phyloP scores from a whole-genome alignment of 75 land plant species.

The Cunninghamia lanceolata region DNA sequence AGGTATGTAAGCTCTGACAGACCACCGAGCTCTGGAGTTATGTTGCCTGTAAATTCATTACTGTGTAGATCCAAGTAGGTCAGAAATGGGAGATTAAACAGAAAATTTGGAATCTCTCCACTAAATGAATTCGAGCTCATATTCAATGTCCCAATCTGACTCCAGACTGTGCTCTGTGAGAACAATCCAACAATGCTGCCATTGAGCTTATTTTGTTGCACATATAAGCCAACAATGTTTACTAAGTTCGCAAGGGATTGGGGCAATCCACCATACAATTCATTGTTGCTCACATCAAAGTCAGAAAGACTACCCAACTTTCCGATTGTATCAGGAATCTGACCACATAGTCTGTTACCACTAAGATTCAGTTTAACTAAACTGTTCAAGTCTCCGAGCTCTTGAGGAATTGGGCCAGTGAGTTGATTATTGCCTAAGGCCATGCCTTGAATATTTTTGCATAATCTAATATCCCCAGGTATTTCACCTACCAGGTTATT shows the following conservation, averaged over 20 bases:
- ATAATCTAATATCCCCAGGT: slow-evolving; percentile 29
- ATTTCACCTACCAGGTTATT: slow-evolving; percentile 41
- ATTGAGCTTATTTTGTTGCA: slow-evolving; percentile 36
- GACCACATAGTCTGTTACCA: no score
- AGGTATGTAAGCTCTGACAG: slow-evolving; percentile 14
- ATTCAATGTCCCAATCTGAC: no score
- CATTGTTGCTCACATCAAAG: slow-evolving; percentile 51
- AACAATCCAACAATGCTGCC: slow-evolving; percentile 33
- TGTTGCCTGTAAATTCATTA: slow-evolving; percentile 30
- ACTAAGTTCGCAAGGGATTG: slow-evolving; percentile 32
- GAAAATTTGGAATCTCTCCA: no score
- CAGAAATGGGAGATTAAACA: slow-evolving; percentile 12
- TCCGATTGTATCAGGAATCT: no score
- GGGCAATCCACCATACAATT: slow-evolving; percentile 43
- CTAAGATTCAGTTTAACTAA: slow-evolving; percentile 51
- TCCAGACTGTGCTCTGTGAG: slow-evolving; percentile 7
- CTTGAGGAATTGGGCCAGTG: no score
- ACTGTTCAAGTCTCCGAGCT: neutral
- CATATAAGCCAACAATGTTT: slow-evolving; percentile 38
- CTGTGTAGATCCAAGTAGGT: slow-evolving; percentile 27
- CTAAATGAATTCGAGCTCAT: no score
- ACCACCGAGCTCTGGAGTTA: slow-evolving; percentile 18
- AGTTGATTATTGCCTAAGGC: no score
- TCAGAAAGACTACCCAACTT: slow-evolving; percentile 19
- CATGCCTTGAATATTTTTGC: slow-evolving; percentile 29